Base-by-base conservation (phyloP, 2,329 filamentous ascomycete species). In the Trichoderma sp. region DNA sequence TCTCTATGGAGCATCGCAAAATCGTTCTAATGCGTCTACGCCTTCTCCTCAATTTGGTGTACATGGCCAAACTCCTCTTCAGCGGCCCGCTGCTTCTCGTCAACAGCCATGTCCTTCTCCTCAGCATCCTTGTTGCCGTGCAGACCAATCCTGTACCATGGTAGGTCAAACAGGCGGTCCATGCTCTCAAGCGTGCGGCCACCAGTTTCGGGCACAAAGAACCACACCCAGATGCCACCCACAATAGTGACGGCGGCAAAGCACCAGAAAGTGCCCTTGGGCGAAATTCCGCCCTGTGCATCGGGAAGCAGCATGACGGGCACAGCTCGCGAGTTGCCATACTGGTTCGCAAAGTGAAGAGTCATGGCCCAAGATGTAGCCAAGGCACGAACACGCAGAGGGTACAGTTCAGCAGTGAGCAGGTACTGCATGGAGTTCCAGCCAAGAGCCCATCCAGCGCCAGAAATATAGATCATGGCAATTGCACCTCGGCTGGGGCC, bases 401-500 rank as follows among this genome's bases (percentile, higher is more conserved):
- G 93, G 85, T 94, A 95, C 76, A 95, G 88, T 81, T 95, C 93
- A 1, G 93, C 92, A 16, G 93, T 94, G 74, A 95, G 89, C 4
- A 95, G 88, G 81, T 95, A 95, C 83, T 95, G 93, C 87, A 94
- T 93, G 1, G 88, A 90, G 84, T 94, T 94, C 92, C 91, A 95
- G 45, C 90, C 92, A 3, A 93, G 84, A 3, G 92, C 92, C 91
- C 92, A 94, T 1, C 92, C 92, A 75, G 90, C 87, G 2, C 92
- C 92, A 0, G 89, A 92, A 24, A 94, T 71, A 81, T 93, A 94
- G 78, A 94, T 93, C 90, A 93, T 93, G 65, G 91, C 91, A 75
- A 94, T 91, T 14, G 93, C 93, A 4, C 89, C 92, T 29, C 88
- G 90, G 71, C 91, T 92, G 4, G 91, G 89, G 1, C 85, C 86